These are phyloP conservation scores for Alternaria gaisen DNA, from an alignment of 2,329 filamentous ascomycete genomes.

Conservation along the genomic window DNA sequence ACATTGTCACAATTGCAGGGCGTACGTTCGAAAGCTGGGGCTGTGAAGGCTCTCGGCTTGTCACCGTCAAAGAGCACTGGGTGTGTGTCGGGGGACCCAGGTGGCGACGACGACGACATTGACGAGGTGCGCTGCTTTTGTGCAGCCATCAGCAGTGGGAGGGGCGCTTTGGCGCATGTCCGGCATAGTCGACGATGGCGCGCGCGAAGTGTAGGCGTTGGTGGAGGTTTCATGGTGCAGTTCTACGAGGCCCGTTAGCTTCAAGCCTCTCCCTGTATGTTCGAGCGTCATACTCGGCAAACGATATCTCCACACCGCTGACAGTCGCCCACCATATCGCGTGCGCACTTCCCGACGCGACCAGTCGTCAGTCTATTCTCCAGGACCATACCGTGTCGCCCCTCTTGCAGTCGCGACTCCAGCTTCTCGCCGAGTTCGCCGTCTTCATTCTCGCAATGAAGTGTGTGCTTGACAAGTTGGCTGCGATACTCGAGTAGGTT, in stretches of 20 bases:
- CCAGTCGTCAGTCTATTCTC: slow-evolving; percentile 61
- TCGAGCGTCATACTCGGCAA: slow-evolving; percentile 73
- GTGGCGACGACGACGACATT: slow-evolving; percentile 32
- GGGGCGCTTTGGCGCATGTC: slow-evolving; percentile 75
- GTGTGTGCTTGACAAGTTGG: slow-evolving; percentile 75
- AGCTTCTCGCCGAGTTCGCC: slow-evolving; percentile 63
- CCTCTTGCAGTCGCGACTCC: slow-evolving; percentile 45
- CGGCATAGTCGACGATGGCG: slow-evolving; percentile 84
- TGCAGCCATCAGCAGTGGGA: slow-evolving; percentile 61
- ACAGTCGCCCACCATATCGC: slow-evolving; percentile 87
- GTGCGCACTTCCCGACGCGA: slow-evolving; percentile 80
- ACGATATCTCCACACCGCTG: slow-evolving; percentile 78
- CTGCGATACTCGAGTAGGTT: slow-evolving; percentile 81
- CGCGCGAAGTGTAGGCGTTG: slow-evolving; percentile 70
- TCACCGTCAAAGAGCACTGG: slow-evolving; percentile 29
- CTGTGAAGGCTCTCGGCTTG: slow-evolving; percentile 50
- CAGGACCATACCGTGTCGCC: slow-evolving; percentile 23
- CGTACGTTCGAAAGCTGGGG: slow-evolving; percentile 61
- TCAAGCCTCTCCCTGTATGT: neutral
- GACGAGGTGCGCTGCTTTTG: slow-evolving; percentile 31
- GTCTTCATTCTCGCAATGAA: slow-evolving; percentile 80
- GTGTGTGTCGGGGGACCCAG: slow-evolving; percentile 30
- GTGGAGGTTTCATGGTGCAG: slow-evolving; percentile 84
- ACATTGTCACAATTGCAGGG: slow-evolving; percentile 68
- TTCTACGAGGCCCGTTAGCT: slow-evolving; percentile 67